A percentile compares a stretch with the other conserved stretches of the same genome.
Conservation (phyloP, 768 basidiomycete species). For the Pulveroboletus sp. region DNA sequence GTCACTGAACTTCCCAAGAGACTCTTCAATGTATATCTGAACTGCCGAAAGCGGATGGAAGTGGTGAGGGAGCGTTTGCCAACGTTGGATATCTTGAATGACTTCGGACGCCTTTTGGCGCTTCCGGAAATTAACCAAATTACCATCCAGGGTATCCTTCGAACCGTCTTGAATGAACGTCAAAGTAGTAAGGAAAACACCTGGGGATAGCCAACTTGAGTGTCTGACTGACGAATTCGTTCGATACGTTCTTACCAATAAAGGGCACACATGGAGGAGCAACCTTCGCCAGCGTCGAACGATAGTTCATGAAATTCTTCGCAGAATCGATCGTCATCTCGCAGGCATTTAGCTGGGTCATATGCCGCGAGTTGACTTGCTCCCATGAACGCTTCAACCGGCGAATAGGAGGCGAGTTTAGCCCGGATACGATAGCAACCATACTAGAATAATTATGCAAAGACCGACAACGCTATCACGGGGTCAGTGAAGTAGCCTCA, state of each 20-base stretch:
- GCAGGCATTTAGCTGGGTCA: slow-evolving; percentile 70
- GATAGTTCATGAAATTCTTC: slow-evolving; percentile 93
- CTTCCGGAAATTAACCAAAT: slow-evolving; percentile 92
- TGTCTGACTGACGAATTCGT: neutral
- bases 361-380: slow-evolving; percentile 69
- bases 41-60: slow-evolving; percentile 65
- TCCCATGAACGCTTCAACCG: slow-evolving; percentile 94
- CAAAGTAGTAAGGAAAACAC: slow-evolving; percentile 91
- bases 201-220: slow-evolving; percentile 39
- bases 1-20: slow-evolving; percentile 66
- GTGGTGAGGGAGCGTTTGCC: slow-evolving; percentile 91
- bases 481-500: neutral
- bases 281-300: slow-evolving; percentile 74
- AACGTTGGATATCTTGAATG: slow-evolving; percentile 93
- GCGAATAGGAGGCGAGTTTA: slow-evolving; percentile 90
- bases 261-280: slow-evolving; percentile 96
- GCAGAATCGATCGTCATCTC: slow-evolving; percentile 90
- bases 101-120: slow-evolving; percentile 95
- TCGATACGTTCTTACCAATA: slow-evolving; percentile 58
- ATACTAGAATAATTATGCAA: slow-evolving; percentile 97
- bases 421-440: slow-evolving; percentile 91
- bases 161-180: slow-evolving; percentile 99
- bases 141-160: slow-evolving; percentile 73
- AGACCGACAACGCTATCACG: slow-evolving; percentile 73
- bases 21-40: slow-evolving; percentile 72